phyloP scores from a whole-genome alignment of 768 basidiomycete species.

The Cystofilobasidium capitatum region DNA sequence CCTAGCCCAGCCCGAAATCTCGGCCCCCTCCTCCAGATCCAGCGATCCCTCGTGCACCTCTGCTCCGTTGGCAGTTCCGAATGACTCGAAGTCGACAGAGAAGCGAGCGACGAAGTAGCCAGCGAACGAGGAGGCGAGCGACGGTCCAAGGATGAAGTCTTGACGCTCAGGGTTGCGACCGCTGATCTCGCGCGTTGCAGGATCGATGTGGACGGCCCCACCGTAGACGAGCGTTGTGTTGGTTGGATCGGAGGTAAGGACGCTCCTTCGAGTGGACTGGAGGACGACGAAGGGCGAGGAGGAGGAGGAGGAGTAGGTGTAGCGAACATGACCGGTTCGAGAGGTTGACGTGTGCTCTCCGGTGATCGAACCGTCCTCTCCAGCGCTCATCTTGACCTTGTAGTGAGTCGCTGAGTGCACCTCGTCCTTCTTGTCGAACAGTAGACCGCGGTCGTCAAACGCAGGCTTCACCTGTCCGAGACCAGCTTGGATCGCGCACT shows the following conservation, averaged over 20 bases:
- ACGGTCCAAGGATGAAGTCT: constrained; percentile 59
- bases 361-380: constrained; percentile 33
- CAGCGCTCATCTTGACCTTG: constrained; percentile 51
- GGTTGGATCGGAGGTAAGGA: constrained; percentile 48
- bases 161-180: constrained; percentile 61
- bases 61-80: constrained; percentile 49
- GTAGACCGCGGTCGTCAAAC: constrained; percentile 46
- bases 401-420: constrained; percentile 51
- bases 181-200: constrained; percentile 46
- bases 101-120: constrained; percentile 45
- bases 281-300: constrained; percentile 53
- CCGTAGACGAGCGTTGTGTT: constrained; percentile 53
- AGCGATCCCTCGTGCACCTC: constrained; percentile 37
- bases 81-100: constrained; percentile 42
- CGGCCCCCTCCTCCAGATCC: constrained; percentile 43
- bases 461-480: constrained; percentile 45
- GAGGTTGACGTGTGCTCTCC: constrained; percentile 49
- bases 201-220: constrained; percentile 44
- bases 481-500: constrained; percentile 44
- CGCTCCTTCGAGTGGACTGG: constrained; percentile 56
- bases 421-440: constrained; percentile 49
- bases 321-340: constrained; percentile 62
- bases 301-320: constrained; percentile 46
- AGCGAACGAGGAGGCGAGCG: constrained; percentile 38
- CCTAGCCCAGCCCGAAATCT: constrained; percentile 44